These are phyloP conservation scores for Wickerhamomyces canadensis DNA, from an alignment of 805 yeast genomes.

Conservation along the genomic window DNA sequence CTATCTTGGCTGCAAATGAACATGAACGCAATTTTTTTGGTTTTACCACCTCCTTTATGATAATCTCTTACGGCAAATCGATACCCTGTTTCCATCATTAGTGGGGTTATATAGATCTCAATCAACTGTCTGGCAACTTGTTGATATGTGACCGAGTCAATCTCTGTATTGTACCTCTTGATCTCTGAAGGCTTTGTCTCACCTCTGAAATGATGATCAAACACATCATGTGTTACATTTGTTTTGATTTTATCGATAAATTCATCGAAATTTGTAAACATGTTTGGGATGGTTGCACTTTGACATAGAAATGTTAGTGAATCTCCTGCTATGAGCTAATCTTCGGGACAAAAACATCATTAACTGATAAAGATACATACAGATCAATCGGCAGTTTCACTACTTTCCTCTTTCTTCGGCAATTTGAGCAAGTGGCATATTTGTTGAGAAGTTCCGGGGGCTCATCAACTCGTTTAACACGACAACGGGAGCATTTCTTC, in stretches of 20 bases:
- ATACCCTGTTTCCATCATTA: slow-evolving; percentile 36
- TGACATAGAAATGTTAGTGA: no score
- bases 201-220: slow-evolving; percentile 31
- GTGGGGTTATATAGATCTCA: slow-evolving; percentile 32
- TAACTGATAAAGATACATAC: slow-evolving; percentile 6
- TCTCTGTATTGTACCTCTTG: slow-evolving; percentile 29
- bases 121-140: slow-evolving; percentile 31
- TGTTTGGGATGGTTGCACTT: slow-evolving; percentile 17
- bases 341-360: no score
- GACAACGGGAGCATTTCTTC: slow-evolving; percentile 39
- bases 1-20: slow-evolving; percentile 41
- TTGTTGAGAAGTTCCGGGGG: slow-evolving; percentile 27
- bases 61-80: slow-evolving; percentile 40
- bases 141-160: slow-evolving; percentile 28
- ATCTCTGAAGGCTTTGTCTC: slow-evolving; percentile 26
- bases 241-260: slow-evolving; percentile 29
- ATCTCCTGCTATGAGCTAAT: no score
- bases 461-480: slow-evolving; percentile 34
- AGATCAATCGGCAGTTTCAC: slow-evolving; percentile 12
- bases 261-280: slow-evolving; percentile 28
- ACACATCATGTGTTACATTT: slow-evolving; percentile 30
- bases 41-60: slow-evolving; percentile 37
- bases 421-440: slow-evolving; percentile 37
- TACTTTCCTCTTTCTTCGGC: slow-evolving; percentile 35
- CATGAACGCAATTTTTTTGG: slow-evolving; percentile 38